phyloP scores from a whole-genome alignment of 192 early-diverging fungal genomes.

The Pilaira anomala region DNA sequence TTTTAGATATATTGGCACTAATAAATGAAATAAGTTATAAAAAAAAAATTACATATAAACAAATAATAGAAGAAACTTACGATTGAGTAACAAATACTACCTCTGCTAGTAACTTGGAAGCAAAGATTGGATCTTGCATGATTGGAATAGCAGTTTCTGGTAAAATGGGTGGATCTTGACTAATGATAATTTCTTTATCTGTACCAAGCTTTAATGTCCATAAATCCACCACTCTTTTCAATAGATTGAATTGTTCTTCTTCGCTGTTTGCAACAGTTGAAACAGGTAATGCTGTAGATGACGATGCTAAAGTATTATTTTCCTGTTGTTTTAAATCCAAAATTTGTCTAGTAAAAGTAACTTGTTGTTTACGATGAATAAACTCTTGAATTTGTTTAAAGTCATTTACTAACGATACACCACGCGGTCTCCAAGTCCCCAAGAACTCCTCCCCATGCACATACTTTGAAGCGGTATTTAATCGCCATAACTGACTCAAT shows the following conservation, averaged over 20 bases:
- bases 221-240: slow-evolving; percentile 20
- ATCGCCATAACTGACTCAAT: slow-evolving; percentile 60
- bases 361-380: slow-evolving; percentile 37
- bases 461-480: slow-evolving; percentile 67
- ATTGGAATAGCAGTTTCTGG: slow-evolving; percentile 17
- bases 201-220: slow-evolving; percentile 37
- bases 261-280: background rate
- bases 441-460: slow-evolving; percentile 74
- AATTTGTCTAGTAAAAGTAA: slow-evolving; percentile 41
- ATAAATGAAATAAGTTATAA: background rate
- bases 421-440: slow-evolving; percentile 63
- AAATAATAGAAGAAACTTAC: slow-evolving; percentile 26
- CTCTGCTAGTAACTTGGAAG: slow-evolving; percentile 41
- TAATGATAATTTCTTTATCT: slow-evolving; percentile 44
- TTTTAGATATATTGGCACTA: slow-evolving; percentile 55
- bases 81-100: slow-evolving; percentile 40
- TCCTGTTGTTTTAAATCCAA: slow-evolving; percentile 24
- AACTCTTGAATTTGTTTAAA: slow-evolving; percentile 37
- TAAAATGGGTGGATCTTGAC: slow-evolving; percentile 43
- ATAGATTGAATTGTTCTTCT: background rate
- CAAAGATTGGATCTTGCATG: slow-evolving; percentile 2
- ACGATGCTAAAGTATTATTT: background rate
- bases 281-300: background rate
- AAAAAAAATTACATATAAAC: background rate
- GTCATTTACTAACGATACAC: slow-evolving; percentile 61